Conservation (phyloP, 2,329 filamentous ascomycete species). For the Metarhizium anisopliae region DNA sequence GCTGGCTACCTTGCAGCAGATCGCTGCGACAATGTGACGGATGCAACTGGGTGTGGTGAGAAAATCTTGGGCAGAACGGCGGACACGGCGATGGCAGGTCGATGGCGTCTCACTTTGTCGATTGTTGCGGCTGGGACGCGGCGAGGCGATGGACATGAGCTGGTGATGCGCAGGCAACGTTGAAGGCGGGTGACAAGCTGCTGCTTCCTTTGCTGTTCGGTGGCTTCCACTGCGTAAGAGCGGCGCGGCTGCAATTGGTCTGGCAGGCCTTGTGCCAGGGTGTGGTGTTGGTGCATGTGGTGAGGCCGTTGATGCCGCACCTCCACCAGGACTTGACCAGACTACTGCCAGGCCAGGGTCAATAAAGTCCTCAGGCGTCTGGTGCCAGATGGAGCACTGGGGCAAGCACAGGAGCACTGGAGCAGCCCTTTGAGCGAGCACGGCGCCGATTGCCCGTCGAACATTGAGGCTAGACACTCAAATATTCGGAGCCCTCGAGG, state of each 20-base stretch:
- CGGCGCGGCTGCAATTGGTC: not conserved
- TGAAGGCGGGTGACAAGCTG: not conserved
- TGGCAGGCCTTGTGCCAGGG: not conserved
- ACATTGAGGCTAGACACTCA: not conserved
- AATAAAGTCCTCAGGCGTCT: not conserved
- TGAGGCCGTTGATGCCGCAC: slow-evolving; percentile 2
- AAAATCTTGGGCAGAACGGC: not conserved
- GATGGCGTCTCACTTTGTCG: not conserved
- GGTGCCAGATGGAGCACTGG: not conserved
- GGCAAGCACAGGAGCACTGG: no score
- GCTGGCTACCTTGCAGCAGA: slow-evolving; percentile 2
- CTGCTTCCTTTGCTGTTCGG: not conserved
- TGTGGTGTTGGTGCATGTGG: not conserved
- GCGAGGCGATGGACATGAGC: not conserved
- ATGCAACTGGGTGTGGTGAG: not conserved
- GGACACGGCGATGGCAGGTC: not conserved
- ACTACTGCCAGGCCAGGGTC: not conserved
- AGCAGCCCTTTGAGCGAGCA: no score
- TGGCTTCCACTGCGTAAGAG: not conserved
- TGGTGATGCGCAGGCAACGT: not conserved
- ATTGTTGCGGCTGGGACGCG: not conserved
- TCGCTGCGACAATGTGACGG: slow-evolving; percentile 3
- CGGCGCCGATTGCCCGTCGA: no score
- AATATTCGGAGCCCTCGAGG: not conserved
- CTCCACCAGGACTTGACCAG: not conserved